Percentiles rank a stretch among this genome's conserved stretches.
Evolutionary conservation across 2,329 filamentous ascomycete genomes (phyloP).

Genomic region (Teratosphaeria epicoccoides): DNA sequence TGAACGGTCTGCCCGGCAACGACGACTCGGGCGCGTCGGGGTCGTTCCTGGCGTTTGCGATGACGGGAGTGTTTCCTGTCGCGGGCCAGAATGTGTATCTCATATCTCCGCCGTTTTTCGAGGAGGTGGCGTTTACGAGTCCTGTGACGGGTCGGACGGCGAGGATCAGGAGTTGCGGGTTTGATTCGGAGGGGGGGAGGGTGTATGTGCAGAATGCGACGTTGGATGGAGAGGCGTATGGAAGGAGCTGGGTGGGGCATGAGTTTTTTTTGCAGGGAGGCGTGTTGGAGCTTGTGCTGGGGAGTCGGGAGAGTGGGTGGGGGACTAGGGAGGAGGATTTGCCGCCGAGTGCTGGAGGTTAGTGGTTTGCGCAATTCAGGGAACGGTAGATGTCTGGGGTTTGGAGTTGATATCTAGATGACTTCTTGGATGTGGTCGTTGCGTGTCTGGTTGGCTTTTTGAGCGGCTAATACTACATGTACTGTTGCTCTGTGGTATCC

Average conservation of each 20-base stretch:
- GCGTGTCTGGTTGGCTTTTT: no score
- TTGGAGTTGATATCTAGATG: no score
- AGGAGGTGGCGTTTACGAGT: neutral
- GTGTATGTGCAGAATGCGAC: neutral
- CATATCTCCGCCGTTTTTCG: neutral
- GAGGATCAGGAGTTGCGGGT: neutral
- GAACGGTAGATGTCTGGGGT: neutral
- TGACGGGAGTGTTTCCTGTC: neutral
- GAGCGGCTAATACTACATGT: no score
- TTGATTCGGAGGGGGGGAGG: neutral
- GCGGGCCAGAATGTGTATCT: neutral
- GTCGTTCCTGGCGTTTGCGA: slow-evolving; percentile 30
- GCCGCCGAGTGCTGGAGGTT: neutral
- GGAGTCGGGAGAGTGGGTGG: neutral
- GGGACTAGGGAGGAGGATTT: neutral
- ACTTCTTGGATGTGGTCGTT: no score
- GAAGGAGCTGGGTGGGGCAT: neutral
- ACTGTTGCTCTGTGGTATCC: no score
- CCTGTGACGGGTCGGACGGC: neutral
- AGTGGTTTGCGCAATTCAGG: neutral
- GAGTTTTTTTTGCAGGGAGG: neutral
- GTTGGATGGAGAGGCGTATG: neutral
- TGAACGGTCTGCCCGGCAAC: slow-evolving; percentile 54
- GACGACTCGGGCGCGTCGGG: slow-evolving; percentile 64
- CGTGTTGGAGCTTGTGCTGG: neutral